A percentile compares a stretch with the other conserved stretches of the same genome.
phyloP scores from a whole-genome alignment of 768 basidiomycete species.

The Rubroboletus satanas region DNA sequence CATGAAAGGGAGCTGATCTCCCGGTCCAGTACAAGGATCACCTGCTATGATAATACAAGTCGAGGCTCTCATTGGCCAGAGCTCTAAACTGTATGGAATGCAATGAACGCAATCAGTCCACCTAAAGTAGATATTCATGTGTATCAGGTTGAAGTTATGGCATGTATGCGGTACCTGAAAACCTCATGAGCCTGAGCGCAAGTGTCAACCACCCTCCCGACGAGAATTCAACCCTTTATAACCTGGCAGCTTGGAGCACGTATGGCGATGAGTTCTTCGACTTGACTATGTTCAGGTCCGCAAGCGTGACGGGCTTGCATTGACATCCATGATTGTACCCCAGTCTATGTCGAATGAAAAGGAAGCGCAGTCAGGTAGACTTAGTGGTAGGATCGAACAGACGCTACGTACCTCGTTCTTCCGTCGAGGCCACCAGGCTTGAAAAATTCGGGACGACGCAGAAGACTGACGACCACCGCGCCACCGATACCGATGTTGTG shows the following conservation, averaged over 20 bases:
- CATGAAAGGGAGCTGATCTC: not conserved
- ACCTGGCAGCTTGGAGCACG: slow-evolving; percentile 38
- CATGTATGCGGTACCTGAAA: not conserved
- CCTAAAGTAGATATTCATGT: not conserved
- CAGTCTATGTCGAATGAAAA: slow-evolving; percentile 39
- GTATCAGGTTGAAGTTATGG: not conserved
- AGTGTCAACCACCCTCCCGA: not conserved
- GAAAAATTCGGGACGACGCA: slow-evolving; percentile 77
- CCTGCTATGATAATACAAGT: not conserved
- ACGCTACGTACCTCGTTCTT: slow-evolving; percentile 46
- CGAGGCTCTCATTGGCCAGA: not conserved
- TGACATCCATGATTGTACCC: slow-evolving; percentile 80
- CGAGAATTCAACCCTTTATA: slow-evolving; percentile 27
- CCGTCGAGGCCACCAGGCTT: slow-evolving; percentile 65
- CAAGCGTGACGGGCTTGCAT: slow-evolving; percentile 55
- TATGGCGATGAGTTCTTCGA: slow-evolving; percentile 54
- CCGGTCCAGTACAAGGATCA: not conserved
- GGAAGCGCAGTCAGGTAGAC: not conserved
- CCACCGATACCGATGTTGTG: slow-evolving; percentile 85
- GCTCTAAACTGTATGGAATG: not conserved
- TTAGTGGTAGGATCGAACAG: not conserved
- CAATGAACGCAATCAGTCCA: not conserved
- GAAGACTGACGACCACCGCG: slow-evolving; percentile 70
- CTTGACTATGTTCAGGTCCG: slow-evolving; percentile 74
- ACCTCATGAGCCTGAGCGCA: not conserved